Evolutionary conservation across 1,284 basidiomycete species (phyloP).

Genomic region (Trichosporon sp.): DNA sequence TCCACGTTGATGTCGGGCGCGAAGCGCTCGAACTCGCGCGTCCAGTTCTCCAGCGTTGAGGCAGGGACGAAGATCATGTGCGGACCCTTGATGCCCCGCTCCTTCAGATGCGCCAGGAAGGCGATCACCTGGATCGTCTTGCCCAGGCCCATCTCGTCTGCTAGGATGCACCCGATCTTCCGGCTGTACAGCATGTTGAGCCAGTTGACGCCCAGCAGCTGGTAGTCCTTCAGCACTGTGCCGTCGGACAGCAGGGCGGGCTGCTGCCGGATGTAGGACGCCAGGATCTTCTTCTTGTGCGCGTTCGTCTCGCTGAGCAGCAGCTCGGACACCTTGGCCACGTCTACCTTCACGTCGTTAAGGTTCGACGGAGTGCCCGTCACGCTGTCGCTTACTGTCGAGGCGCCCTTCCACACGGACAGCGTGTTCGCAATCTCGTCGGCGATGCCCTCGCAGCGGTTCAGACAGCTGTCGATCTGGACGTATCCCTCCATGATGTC

Average conservation of each 20-base stretch:
- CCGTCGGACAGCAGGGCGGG: constrained; percentile 64
- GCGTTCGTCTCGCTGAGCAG: constrained; percentile 36
- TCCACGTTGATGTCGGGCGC: constrained; percentile 76
- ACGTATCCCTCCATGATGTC: constrained; percentile 85
- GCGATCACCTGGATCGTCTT: constrained; percentile 90
- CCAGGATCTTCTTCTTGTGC: constrained; percentile 42
- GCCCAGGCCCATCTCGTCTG: constrained; percentile 97
- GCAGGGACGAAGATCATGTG: constrained; percentile 94
- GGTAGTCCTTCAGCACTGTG: constrained; percentile 89
- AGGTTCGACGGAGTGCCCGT: constrained; percentile 39
- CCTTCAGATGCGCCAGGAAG: constrained; percentile 84
- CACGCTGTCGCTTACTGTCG: constrained; percentile 34
- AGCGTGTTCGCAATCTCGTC: constrained; percentile 58
- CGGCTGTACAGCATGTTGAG: constrained; percentile 78
- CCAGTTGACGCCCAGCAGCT: constrained; percentile 97
- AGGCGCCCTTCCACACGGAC: constrained; percentile 63
- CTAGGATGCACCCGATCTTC: constrained; percentile 85
- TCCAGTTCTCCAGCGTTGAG: constrained; percentile 97
- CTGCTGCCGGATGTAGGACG: constrained; percentile 61
- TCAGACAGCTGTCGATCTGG: constrained; percentile 81
- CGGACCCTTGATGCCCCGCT: constrained; percentile 68
- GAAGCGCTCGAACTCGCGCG: constrained; percentile 88
- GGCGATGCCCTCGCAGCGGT: constrained; percentile 82
- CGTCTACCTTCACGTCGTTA: constrained; percentile 46
- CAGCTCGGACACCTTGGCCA: constrained; percentile 42